phyloP scores from a whole-genome alignment of 2,329 filamentous ascomycete genomes.

The Seiridium cupressi region DNA sequence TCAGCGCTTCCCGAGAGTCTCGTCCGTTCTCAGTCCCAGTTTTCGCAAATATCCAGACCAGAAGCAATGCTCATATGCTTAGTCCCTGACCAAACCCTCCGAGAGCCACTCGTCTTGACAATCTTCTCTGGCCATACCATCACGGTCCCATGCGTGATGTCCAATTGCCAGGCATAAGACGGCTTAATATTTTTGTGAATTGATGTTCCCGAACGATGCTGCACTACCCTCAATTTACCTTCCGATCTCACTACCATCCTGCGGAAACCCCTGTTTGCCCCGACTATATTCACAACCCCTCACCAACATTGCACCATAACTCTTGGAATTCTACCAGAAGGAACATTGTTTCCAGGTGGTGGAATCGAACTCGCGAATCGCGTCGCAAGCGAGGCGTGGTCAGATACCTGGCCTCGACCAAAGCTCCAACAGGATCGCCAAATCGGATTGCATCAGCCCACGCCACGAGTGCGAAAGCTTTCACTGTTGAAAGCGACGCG shows the following conservation, averaged over 20 bases:
- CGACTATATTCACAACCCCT: too few species aligned
- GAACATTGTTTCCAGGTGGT: not conserved
- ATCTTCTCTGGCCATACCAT: not conserved
- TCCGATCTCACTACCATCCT: not conserved
- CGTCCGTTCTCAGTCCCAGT: not conserved
- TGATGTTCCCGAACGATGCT: not conserved
- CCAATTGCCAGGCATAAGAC: not conserved
- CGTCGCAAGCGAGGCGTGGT: not conserved
- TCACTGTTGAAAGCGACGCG: not conserved
- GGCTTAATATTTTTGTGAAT: not conserved
- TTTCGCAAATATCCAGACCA: too few species aligned
- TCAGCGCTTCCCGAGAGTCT: not conserved
- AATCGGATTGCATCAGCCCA: not conserved
- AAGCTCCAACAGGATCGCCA: not conserved
- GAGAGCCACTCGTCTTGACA: not conserved
- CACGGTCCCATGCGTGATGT: conserved; percentile 2
- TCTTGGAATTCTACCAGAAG: not conserved
- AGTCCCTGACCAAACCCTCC: not conserved
- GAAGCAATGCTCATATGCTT: not conserved
- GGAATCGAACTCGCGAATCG: not conserved
- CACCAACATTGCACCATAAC: not conserved
- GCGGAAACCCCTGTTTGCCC: not conserved
- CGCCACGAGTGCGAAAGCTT: not conserved
- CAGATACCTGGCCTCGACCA: not conserved
- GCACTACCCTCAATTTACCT: not conserved